Evolutionary conservation across 176 grass and related monocot genomes (phyloP), one percentile per base, ranked within the genome.

Genomic region (Areca catechu): DNA sequence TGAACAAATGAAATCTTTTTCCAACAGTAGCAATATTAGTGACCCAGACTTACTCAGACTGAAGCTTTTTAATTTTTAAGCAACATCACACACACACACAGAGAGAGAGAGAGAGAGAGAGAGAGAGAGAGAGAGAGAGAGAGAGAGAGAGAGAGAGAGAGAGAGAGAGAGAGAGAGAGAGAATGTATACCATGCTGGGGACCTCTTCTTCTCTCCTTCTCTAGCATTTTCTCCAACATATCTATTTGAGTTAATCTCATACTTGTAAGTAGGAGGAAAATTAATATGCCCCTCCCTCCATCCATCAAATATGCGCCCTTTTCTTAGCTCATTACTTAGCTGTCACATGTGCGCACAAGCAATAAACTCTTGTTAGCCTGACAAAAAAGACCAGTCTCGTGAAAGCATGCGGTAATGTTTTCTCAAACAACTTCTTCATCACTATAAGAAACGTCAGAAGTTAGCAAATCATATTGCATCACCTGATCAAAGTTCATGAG

Each of bases 261-360:
- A 85, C 51, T 89, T 89, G 61, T 89, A 89, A 34, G 86, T 89
- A 10, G 86, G 86, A 55, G 77, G 56, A 59, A 85, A 89, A 68
- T 72, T 49, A 22, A 89, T 81, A 23, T 16, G 16, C 5, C 77
- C 81, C 68, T 89, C 81, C 24, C 81, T 81, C 81, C 86, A 89
- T 57, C 86, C 86, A 20, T 61, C 61, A 73, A 89, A 89, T 55
- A 52, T 89, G 48, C 22, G 69, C 22, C 86, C 86, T 18, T 52
- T 85, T 54, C 34, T 78, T 51, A 85, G 66, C 58, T 89, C 81
- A 65, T 85, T 85, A 51, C 29, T 81, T 51, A 85, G 60, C 85
- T 89, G 58, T 55, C 54, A 22, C 43, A 30, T 56, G 50, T 54
- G 24, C 21, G 7, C 29, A 53, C 5, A 57, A 67, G 49, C 19